Percentiles rank a stretch among this genome's conserved stretches.
phyloP scores from a whole-genome alignment of 352 stramenopile genomes.

The Phytophthora fragariaefolia region DNA sequence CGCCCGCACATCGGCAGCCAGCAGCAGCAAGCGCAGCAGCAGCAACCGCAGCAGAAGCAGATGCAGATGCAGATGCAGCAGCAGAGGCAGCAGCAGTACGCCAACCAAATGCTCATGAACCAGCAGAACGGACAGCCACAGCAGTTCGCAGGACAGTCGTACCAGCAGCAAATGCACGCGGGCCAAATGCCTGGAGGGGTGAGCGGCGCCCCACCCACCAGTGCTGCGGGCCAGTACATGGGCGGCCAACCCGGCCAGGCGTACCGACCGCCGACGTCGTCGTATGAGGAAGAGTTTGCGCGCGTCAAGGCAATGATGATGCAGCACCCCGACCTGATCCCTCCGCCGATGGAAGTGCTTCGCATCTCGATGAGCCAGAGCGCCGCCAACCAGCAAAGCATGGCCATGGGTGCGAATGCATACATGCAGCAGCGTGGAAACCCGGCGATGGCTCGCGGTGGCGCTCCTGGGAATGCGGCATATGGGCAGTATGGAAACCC shows the following conservation, averaged over 20 bases:
- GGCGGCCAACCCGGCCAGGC: conserved; percentile 49
- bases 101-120: conserved; percentile 81
- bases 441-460: conserved; percentile 62
- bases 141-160: conserved; percentile 49
- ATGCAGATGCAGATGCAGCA: conserved; percentile 52
- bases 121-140: conserved; percentile 49
- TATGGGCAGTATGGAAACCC: conserved; percentile 74
- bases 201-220: conserved; percentile 37
- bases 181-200: conserved; percentile 43
- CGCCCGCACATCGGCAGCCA: conserved; percentile 74
- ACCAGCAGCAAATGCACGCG: conserved; percentile 63
- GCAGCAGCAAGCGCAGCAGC: conserved; percentile 46
- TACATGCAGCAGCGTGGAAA: conserved; percentile 76
- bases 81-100: conserved; percentile 64
- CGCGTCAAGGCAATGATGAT: conserved; percentile 91
- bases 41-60: conserved; percentile 40
- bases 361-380: conserved; percentile 86
- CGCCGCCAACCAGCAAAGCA: conserved; percentile 55
- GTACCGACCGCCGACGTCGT: conserved; percentile 68
- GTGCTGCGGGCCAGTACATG: conserved; percentile 69
- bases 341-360: conserved; percentile 86
- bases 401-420: conserved; percentile 58
- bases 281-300: conserved; percentile 89
- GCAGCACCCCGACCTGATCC: conserved; percentile 87
- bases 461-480: conserved; percentile 40